Percentiles rank a stretch among this genome's conserved stretches.
phyloP scores from a whole-genome alignment of 83 land plant genomes.

The Isoetes engelmannii region DNA sequence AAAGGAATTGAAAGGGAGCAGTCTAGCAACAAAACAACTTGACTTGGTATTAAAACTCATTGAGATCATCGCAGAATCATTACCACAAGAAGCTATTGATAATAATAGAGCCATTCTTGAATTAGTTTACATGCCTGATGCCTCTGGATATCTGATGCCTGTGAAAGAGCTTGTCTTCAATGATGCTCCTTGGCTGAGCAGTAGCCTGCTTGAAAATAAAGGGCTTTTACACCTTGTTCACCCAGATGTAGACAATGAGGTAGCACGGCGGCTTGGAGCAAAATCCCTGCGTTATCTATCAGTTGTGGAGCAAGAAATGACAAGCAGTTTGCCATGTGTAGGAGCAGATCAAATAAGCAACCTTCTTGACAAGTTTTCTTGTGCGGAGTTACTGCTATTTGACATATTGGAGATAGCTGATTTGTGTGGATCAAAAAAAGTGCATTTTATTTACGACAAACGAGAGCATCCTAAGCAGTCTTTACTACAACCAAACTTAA shows the following conservation, averaged over 20 bases:
- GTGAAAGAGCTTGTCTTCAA: conserved; percentile 66
- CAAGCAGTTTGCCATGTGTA: conserved; percentile 75
- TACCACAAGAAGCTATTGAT: conserved; percentile 25
- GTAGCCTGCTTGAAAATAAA: conserved; percentile 15
- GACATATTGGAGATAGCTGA: conserved; percentile 90
- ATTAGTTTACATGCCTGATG: conserved; percentile 64
- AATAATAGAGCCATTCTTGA: conserved; percentile 24
- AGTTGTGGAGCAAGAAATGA: conserved; percentile 76
- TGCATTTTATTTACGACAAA: conserved; percentile 82
- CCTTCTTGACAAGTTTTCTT: conserved; percentile 42
- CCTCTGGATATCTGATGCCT: conserved; percentile 41
- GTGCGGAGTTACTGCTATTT: conserved; percentile 49
- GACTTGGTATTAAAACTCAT: conserved; percentile 71
- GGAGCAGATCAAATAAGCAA: conserved; percentile 47
- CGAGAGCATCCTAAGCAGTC: conserved; percentile 78
- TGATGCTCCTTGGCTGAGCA: conserved; percentile 96
- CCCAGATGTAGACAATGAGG: conserved; percentile 60
- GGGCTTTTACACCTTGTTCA: conserved; percentile 59
- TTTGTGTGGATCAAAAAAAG: conserved; percentile 62
- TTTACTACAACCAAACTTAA: conserved; percentile 81
- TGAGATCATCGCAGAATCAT: conserved; percentile 64
- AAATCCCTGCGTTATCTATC: conserved; percentile 80
- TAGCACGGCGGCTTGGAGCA: conserved; percentile 70
- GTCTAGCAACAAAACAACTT: conserved; percentile 61
- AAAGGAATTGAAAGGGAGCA: conserved; percentile 45